Base-by-base conservation (phyloP, 1,284 basidiomycete species). In the Fereydounia khargensis region DNA sequence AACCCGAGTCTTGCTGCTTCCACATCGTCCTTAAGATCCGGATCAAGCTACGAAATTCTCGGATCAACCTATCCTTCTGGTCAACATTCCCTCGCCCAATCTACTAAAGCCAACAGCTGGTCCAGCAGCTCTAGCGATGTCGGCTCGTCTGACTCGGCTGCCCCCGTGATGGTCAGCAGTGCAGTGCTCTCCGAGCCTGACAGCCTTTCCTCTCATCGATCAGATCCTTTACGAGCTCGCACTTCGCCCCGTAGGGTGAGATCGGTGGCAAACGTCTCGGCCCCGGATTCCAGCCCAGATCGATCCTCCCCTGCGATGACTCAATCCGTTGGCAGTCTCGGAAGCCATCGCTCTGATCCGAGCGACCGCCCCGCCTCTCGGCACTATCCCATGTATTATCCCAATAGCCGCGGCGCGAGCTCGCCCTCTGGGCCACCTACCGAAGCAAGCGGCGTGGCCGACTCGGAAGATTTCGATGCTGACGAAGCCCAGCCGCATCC, bases 41-140 rank as follows among this genome's bases (percentile, higher is more conserved):
- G 50, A 20, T 57, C 54, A 11, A 62, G 59, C 39, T 62, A 62
- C 34, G 59, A 62, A 34, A 45, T 62, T 9, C 25, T 62, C 16
- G 39, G 28, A 6, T 30, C 28, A 30, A 6, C n/a, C n/a, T n/a
- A n/a, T n/a, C n/a, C n/a, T n/a, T n/a, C n/a, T n/a, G n/a, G 33
- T 22, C 8, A 18, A 22, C 3, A 19, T 7, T 6, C 14, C 20
- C 14, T n/a, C 3, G 35, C 20, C 6, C n/a, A 9, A 5, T 36
- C 35, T 4, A 36, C 46, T n/a, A n/a, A n/a, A n/a, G 44, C 40
- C 7, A 46, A 52, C 11, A 49, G 42, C 9, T 56, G 58, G 58
- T 56, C 53, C 6, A 61, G 58, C 38, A 49, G 53, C 14, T 61
- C 58, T 4, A 61, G 58, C 42, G 58, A 61, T n/a, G 42, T 52